Evolutionary conservation across 805 yeast genomes (phyloP).

Genomic region (Hanseniaspora jakobsenii): DNA sequence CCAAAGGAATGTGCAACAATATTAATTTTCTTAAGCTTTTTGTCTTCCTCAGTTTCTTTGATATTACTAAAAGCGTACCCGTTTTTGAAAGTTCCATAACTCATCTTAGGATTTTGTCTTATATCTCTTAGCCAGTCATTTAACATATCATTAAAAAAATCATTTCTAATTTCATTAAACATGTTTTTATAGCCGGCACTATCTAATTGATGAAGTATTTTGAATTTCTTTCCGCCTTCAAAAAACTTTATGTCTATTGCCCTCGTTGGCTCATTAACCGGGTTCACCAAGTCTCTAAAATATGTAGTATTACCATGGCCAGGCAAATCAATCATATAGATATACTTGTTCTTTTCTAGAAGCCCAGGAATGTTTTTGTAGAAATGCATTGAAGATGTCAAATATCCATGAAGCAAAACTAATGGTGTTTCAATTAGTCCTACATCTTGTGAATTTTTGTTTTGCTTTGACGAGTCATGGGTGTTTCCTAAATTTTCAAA

Average conservation of each 20-base stretch:
- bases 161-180: slow-evolving; percentile 1
- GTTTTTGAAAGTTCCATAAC: no score
- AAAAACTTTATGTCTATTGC: slow-evolving; percentile 16
- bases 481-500: no score
- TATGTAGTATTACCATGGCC: slow-evolving; percentile 55
- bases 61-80: no score
- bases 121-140: slow-evolving; percentile 62
- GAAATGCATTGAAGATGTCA: slow-evolving; percentile 78
- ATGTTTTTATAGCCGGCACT: slow-evolving; percentile 2
- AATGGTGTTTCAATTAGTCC: slow-evolving; percentile 25
- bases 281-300: not conserved
- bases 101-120: no score
- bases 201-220: slow-evolving; percentile 24
- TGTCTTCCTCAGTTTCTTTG: no score
- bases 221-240: not conserved
- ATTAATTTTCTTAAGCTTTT: slow-evolving; percentile 47
- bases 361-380: slow-evolving; percentile 53
- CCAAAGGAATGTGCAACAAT: slow-evolving; percentile 72
- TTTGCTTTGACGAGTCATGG: no score
- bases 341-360: slow-evolving; percentile 36
- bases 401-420: slow-evolving; percentile 79
- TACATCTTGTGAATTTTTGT: not conserved
- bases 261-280: slow-evolving; percentile 9
- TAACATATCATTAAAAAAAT: slow-evolving; percentile 39
- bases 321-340: slow-evolving; percentile 60